Base-by-base conservation (phyloP, 2,329 filamentous ascomycete species). In the Colletotrichum sp. region DNA sequence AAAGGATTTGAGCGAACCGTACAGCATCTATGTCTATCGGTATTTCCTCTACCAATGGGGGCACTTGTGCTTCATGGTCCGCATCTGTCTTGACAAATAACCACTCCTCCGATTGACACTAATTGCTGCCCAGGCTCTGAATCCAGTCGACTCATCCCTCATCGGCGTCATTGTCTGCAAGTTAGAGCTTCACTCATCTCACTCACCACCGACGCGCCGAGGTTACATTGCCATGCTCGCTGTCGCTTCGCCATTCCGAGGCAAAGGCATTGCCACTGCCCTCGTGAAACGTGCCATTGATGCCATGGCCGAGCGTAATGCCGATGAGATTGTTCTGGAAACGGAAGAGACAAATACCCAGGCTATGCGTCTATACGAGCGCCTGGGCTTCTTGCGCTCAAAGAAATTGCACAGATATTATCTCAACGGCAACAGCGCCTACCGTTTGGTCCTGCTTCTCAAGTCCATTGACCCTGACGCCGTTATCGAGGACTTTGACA, bases 171-270 rank as follows among this genome's bases (percentile, higher is more conserved):
- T 99, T 60, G 93, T 99, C 76, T 98, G 94, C 85, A 99, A 99
- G 84, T 92, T 99, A 75, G 97, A 99, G 84, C 91, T 92, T 28
- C 97, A 99, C 86, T 92, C 95, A 26, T 94, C 94, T 7, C 96
- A 96, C 78, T 96, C 96, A 3, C 87, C 91, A 1, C 86, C 91
- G 3, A 93, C 92, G 0, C 89, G 96, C 78, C 92, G 97, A 77
- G 97, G 97, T 73, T 99, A 99, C 86, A 99, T 99, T 80, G 97
- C 97, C 82, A 99, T 99, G 97, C 90, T 99, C 57, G 97, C 97
- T n/a, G 96, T 98, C 7, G 92, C 93, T 59, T 92, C 95, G 52
- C 88, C 92, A 30, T 94, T 95, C 81, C 93, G 97, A 26, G 96
- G 96, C 7, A 92, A 93, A 78, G 96, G 97, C 2, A 96, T 99